Evolutionary conservation across 176 grass and related monocot genomes (phyloP).

Genomic region (Tillandsia leiboldiana): DNA sequence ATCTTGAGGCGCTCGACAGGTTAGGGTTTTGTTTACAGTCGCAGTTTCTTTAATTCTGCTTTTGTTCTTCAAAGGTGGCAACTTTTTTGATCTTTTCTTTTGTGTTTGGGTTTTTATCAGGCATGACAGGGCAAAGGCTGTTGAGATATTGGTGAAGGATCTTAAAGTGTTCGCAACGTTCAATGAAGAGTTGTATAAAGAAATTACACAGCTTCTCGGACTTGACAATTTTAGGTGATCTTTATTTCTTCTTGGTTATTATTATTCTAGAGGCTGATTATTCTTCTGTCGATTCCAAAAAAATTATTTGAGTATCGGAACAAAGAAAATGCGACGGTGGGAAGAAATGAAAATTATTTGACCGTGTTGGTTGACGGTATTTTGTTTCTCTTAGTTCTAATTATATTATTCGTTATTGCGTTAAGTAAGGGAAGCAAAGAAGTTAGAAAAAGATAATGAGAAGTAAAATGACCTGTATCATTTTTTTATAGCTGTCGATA

Average conservation of each 20-base stretch:
- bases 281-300: neutral
- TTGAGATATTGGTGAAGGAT: conserved; percentile 94
- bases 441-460: no score
- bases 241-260: conserved; percentile 4
- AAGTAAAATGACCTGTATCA: no score
- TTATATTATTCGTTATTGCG: no score
- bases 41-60: neutral
- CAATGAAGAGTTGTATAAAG: conserved; percentile 96
- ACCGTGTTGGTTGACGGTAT: no score
- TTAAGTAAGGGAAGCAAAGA: no score
- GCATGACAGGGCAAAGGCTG: conserved; percentile 91
- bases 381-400: no score
- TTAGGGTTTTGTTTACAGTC: conserved; percentile 16
- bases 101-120: conserved; percentile 30
- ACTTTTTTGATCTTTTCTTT: conserved; percentile 2
- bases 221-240: conserved; percentile 91
- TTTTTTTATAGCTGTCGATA: no score
- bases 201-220: conserved; percentile 95
- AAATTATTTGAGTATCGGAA: no score
- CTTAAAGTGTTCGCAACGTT: conserved; percentile 98
- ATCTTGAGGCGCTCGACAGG: conserved; percentile 95
- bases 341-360: no score
- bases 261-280: conserved; percentile 5
- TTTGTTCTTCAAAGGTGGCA: neutral
- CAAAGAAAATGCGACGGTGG: neutral